Evolutionary conservation across 768 basidiomycete species (phyloP).

Genomic region (Podaxis mareebaensis): DNA sequence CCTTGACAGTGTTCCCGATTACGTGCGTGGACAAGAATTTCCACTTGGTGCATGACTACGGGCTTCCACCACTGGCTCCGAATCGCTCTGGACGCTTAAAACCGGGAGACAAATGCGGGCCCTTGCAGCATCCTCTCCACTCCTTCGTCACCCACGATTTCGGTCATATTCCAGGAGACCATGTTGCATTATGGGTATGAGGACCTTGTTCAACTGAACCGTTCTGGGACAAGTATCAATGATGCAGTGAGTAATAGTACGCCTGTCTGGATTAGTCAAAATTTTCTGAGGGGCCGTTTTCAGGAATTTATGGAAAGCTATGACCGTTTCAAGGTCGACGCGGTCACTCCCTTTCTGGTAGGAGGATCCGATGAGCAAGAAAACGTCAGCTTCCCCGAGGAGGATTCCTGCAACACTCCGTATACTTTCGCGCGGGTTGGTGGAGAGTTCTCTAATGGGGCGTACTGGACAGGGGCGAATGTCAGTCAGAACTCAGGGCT

Average conservation of each 20-base stretch:
- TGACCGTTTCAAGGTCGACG: background rate
- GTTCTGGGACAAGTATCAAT: background rate
- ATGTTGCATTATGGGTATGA: constrained; percentile 1
- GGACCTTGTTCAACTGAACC: background rate
- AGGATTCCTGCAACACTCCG: background rate
- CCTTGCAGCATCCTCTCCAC: background rate
- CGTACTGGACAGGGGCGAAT: background rate
- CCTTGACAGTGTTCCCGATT: constrained; percentile 4
- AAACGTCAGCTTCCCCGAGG: background rate
- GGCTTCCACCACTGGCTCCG: background rate
- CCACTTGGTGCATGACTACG: background rate
- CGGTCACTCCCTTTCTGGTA: background rate
- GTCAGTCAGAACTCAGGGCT: background rate
- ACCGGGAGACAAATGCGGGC: background rate
- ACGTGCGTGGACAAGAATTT: constrained; percentile 9
- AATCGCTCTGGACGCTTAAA: constrained; percentile 1
- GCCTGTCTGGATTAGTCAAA: background rate
- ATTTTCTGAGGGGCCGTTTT: background rate
- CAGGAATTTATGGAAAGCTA: background rate
- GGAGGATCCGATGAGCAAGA: background rate
- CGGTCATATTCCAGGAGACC: background rate
- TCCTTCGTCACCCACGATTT: too few species aligned
- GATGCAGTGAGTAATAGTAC: background rate
- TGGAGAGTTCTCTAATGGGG: background rate
- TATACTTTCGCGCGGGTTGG: background rate